Evolutionary conservation across 2,329 filamentous ascomycete genomes (phyloP), one percentile per base, ranked within the genome.

Genomic region (Onygena corvina): DNA sequence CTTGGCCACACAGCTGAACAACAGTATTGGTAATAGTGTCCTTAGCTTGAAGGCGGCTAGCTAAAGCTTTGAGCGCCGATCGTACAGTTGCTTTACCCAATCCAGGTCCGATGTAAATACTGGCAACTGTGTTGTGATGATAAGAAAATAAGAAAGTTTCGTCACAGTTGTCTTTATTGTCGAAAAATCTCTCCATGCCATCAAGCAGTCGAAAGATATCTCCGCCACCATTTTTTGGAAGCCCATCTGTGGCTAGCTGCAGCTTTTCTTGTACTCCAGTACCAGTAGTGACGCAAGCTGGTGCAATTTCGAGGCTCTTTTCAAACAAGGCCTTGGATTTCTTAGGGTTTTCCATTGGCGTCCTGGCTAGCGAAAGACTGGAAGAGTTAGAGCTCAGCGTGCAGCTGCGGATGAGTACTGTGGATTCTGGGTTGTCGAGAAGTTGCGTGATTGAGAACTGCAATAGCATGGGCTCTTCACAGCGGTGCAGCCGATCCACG

Each of bases 61-160:
- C 16, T 14, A 48, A 27, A n/a, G 30, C 31, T 6, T 27, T 38
- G 20, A 48, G 23, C n/a, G 34, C 46, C n/a, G 33, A 48, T 34
- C 23, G n/a, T 11, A 34, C 34, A 25, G 46, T 48, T 21, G 30
- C 9, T 40, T 48, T 48, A 23, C 34, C 46, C n/a, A 48, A 18
- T 9, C 18, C 46, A 25, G 46, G 11, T n/a, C 46, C 46, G 23
- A 40, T 48, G 12, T 36, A 48, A 8, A 40, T 14, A 12, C 46
- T 25, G 6, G 12, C 34, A 18, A 16, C 34, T 16, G 30, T 48
- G 31, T 16, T 11, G 6, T 48, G 25, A 18, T 48, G 14, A 40
- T 48, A 40, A 23, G 31, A 14, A 33, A 48, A 48, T n/a, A 48
- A 25, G 18, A 48, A 25, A 27, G 38, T 48, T 23, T 48, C 34